Evolutionary conservation across 768 basidiomycete genomes (phyloP).

Genomic region (Porpolomopsis calyptriformis): DNA sequence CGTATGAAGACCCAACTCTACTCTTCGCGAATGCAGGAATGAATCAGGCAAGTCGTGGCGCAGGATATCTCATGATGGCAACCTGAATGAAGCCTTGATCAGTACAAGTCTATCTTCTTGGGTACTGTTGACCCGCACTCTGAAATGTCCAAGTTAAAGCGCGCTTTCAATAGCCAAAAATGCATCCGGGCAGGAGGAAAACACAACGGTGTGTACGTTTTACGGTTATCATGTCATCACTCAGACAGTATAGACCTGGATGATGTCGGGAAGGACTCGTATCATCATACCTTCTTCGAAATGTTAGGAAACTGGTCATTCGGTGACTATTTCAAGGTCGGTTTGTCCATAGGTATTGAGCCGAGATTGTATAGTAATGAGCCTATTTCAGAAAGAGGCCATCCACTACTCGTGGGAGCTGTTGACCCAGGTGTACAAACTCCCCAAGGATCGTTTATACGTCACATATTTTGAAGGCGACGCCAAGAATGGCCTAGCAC

Average conservation of each 20-base stretch:
- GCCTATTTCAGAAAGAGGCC: slow-evolving; percentile 67
- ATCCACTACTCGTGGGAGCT: slow-evolving; percentile 91
- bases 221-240: not conserved
- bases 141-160: slow-evolving; percentile 78
- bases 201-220: slow-evolving; percentile 65
- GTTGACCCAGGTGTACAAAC: slow-evolving; percentile 76
- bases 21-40: slow-evolving; percentile 98
- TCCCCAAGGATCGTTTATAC: slow-evolving; percentile 86
- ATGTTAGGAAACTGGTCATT: slow-evolving; percentile 99
- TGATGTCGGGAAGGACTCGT: slow-evolving; percentile 97
- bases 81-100: slow-evolving; percentile 12
- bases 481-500: slow-evolving; percentile 66
- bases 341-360: not conserved
- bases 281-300: slow-evolving; percentile 97
- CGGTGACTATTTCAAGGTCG: slow-evolving; percentile 99
- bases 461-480: slow-evolving; percentile 98
- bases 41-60: slow-evolving; percentile 57
- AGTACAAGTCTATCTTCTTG: slow-evolving; percentile 98
- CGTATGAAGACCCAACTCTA: slow-evolving; percentile 95
- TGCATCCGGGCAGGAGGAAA: slow-evolving; percentile 99
- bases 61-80: not conserved
- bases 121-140: slow-evolving; percentile 95
- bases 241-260: slow-evolving; percentile 62
- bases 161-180: slow-evolving; percentile 95
- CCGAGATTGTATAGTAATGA: not conserved